Evolutionary conservation across 2,329 filamentous ascomycete genomes (phyloP).

Genomic region (Colletotrichum chrysophilum): DNA sequence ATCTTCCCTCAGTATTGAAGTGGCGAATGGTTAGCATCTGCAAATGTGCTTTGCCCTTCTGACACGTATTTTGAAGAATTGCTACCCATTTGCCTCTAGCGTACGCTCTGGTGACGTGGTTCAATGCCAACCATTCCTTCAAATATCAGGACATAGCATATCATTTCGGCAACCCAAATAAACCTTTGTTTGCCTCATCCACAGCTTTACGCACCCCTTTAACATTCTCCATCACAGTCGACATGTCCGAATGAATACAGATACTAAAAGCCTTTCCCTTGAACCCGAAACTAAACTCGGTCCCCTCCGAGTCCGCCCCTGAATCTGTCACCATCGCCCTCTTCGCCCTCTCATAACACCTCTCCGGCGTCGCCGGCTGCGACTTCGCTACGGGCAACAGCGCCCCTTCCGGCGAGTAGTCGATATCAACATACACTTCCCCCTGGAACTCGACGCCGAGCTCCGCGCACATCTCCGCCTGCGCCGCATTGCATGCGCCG

Average conservation of each 20-base stretch:
- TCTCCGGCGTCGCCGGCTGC: background rate
- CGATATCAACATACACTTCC: background rate
- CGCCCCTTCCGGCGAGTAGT: background rate
- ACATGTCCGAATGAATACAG: background rate
- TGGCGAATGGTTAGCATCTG: too few species aligned
- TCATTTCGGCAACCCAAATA: too few species aligned
- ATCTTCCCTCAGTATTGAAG: too few species aligned
- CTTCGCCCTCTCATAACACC: background rate
- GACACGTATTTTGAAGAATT: too few species aligned
- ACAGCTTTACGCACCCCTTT: background rate
- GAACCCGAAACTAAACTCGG: background rate
- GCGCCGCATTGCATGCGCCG: slow-evolving; percentile 19
- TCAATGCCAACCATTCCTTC: too few species aligned
- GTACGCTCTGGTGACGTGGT: too few species aligned
- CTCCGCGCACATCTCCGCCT: slow-evolving; percentile 19
- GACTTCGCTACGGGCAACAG: background rate
- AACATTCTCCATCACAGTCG: background rate
- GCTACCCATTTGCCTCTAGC: too few species aligned
- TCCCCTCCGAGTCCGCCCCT: background rate
- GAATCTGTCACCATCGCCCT: background rate
- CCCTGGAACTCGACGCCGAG: slow-evolving; percentile 12
- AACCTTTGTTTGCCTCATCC: background rate
- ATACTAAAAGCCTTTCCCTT: background rate
- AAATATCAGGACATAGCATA: too few species aligned
- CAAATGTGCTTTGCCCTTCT: too few species aligned